These are phyloP conservation scores for Cercophora scortea DNA, from an alignment of 495 filamentous ascomycete genomes.

Conservation along the genomic window DNA sequence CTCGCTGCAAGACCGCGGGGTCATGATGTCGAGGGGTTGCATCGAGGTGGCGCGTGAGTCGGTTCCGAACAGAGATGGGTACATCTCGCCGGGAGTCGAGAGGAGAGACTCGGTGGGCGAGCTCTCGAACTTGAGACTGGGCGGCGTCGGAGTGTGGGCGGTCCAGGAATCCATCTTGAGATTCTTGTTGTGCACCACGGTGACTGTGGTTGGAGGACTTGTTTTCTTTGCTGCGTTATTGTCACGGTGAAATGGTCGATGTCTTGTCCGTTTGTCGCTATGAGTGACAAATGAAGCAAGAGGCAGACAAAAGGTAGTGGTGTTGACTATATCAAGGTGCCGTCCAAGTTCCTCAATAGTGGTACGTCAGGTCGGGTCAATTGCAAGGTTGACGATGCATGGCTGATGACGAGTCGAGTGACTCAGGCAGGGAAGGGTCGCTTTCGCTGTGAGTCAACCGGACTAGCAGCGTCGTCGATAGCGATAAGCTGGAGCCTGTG, in stretches of 20 bases:
- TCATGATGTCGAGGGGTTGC: constrained; percentile 38
- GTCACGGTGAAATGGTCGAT: constrained; percentile 2
- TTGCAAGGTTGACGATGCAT: constrained; percentile 14
- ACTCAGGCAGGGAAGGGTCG: constrained; percentile 9
- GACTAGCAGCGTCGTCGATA: not conserved
- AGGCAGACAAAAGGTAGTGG: constrained; percentile 2
- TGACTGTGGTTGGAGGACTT: constrained; percentile 26
- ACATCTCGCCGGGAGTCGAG: constrained; percentile 43
- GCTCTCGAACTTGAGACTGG: constrained; percentile 38
- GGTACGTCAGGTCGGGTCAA: constrained; percentile 20
- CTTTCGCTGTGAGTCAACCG: constrained; percentile 8
- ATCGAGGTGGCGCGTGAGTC: constrained; percentile 19
- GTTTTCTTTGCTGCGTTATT: constrained; percentile 7
- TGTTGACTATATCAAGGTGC: constrained; percentile 30
- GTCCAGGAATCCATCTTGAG: constrained; percentile 33
- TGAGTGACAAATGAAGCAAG: constrained; percentile 1
- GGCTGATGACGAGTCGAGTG: constrained; percentile 19
- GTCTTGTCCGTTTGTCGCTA: constrained; percentile 3
- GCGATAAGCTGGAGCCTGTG: not conserved
- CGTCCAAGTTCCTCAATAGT: constrained; percentile 36
- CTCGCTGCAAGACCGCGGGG: constrained; percentile 31
- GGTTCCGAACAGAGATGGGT: constrained; percentile 40
- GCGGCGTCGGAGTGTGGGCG: constrained; percentile 28
- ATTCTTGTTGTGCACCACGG: not conserved
- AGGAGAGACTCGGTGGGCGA: constrained; percentile 45